These are phyloP conservation scores for Aristolochia contorta DNA, from an alignment of 164 flowering plant species.

Conservation along the genomic window DNA sequence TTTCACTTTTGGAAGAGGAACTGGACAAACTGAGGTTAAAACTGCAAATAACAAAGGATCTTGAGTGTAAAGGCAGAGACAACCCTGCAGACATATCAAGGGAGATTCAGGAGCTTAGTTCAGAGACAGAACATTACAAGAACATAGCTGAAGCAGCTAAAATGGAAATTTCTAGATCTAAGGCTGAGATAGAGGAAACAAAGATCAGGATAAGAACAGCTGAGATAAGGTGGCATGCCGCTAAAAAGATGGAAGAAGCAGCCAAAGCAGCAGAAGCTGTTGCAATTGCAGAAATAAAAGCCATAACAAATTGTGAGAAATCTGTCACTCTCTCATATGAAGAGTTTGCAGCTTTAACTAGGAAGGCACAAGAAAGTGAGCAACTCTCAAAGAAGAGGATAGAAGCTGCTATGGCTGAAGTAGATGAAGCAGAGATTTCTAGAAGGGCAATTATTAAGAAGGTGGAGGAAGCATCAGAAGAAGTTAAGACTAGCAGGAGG, in stretches of 20 bases:
- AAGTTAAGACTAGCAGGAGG: constrained; percentile 60
- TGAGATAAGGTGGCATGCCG: constrained; percentile 71
- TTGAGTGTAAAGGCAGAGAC: constrained; percentile 20
- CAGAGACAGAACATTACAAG: constrained; percentile 63
- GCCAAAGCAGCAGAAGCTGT: constrained; percentile 75
- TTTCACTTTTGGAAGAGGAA: constrained; percentile 64
- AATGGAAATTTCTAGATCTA: constrained; percentile 44
- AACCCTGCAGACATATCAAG: constrained; percentile 35
- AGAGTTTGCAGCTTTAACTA: constrained; percentile 50
- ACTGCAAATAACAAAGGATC: constrained; percentile 33
- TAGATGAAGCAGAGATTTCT: constrained; percentile 64
- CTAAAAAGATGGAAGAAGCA: constrained; percentile 80
- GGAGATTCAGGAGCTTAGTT: constrained; percentile 48
- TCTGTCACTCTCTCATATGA: constrained; percentile 60
- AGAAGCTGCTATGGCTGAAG: constrained; percentile 39
- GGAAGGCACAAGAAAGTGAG: constrained; percentile 61
- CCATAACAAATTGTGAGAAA: constrained; percentile 32
- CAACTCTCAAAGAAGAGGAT: constrained; percentile 41
- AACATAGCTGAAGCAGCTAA: constrained; percentile 61
- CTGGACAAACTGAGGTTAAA: constrained; percentile 42
- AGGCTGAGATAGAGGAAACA: constrained; percentile 63
- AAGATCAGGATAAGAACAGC: constrained; percentile 53
- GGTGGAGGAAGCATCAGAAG: constrained; percentile 73
- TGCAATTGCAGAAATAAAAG: constrained; percentile 71
- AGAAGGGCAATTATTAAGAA: constrained; percentile 46